Base-by-base conservation (phyloP, 441 rosid species). In the Omphalea diandra region DNA sequence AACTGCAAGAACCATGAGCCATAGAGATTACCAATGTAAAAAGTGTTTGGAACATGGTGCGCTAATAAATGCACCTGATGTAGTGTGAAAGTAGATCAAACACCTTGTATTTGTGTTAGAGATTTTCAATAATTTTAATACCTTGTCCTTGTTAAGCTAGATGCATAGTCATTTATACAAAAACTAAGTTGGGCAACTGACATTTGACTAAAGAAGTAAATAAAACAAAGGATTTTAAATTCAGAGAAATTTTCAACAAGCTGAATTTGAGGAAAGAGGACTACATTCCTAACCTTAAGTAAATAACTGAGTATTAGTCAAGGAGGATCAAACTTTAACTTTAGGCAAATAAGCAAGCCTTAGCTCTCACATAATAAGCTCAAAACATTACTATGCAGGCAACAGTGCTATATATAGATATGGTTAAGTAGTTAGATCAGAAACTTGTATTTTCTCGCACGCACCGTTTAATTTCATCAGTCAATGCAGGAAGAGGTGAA, bases 381-480 rank as follows among this genome's bases (percentile, higher is more conserved):
- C 44, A 66, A 17, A 4, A 18, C 36, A n/a, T 12, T 2, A 5
- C 1, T 10, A 43, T 44, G 3, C 18, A 8, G 29, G 18, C 35
- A 31, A 59, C 5, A 24, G 12, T 46, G 59, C 8, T 31, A 8
- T 33, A 72, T 29, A 46, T 61, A 27, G 15, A n/a, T 33, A 41
- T 20, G 29, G 4, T 24, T 2, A 10, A 27, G 33, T 8, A 59
- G 24, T 36, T 26, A 15, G 54, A 63, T 6, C 20, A 47, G 11
- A 44, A 46, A 22, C 11, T 38, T 54, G 35, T n/a, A 53, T 20
- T n/a, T 55, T 18, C 18, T n/a, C 32, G 18, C 33, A 76, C 63
- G 17, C 55, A 94, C 97, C 95, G 84, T 59, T 83, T 76, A 69
- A 91, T 94, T 78, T 91, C 98, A 70, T 88, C 90, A n/a, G 95